Conservation (phyloP, 2,329 filamentous ascomycete species). For the Claviceps sp. region DNA sequence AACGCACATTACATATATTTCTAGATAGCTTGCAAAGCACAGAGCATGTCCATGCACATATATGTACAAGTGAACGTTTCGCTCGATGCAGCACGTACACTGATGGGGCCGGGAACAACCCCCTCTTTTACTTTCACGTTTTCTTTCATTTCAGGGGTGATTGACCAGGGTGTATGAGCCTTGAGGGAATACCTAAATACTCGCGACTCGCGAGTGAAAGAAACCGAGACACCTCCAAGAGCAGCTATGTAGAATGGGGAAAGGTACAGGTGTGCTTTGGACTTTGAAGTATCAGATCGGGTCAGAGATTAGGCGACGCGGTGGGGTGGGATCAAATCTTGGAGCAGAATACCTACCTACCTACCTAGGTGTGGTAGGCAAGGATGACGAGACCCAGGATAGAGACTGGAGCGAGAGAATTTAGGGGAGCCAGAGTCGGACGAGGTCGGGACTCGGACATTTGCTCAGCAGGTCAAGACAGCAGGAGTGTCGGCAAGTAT, state of each 20-base stretch:
- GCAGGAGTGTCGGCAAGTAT: slow-evolving; percentile 3
- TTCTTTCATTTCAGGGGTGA: slow-evolving; percentile 3
- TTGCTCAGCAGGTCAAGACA: slow-evolving; percentile 3
- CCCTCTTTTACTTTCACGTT: not conserved
- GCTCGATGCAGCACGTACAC: slow-evolving; percentile 3
- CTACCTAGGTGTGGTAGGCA: not conserved
- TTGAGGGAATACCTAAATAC: not conserved
- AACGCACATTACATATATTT: not conserved
- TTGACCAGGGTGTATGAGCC: slow-evolving; percentile 2
- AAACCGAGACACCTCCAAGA: slow-evolving; percentile 1
- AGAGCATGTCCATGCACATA: slow-evolving; percentile 3
- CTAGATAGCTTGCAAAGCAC: not conserved
- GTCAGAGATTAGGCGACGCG: slow-evolving; percentile 3
- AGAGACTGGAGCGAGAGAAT: not conserved
- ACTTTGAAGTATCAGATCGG: slow-evolving; percentile 1
- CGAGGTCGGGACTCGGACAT: slow-evolving; percentile 6
- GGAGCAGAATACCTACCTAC: slow-evolving; percentile 2
- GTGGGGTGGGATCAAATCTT: slow-evolving; percentile 8
- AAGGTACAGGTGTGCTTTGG: slow-evolving; percentile 3
- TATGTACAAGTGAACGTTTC: not conserved
- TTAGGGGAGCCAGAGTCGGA: slow-evolving; percentile 2
- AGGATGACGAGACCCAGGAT: slow-evolving; percentile 1
- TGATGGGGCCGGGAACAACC: not conserved
- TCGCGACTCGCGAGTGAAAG: not conserved
- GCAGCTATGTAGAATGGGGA: not conserved